Percentiles rank a stretch among this genome's conserved stretches.
phyloP scores from a whole-genome alignment of 2,329 filamentous ascomycete genomes.

The Capronia epimyces region DNA sequence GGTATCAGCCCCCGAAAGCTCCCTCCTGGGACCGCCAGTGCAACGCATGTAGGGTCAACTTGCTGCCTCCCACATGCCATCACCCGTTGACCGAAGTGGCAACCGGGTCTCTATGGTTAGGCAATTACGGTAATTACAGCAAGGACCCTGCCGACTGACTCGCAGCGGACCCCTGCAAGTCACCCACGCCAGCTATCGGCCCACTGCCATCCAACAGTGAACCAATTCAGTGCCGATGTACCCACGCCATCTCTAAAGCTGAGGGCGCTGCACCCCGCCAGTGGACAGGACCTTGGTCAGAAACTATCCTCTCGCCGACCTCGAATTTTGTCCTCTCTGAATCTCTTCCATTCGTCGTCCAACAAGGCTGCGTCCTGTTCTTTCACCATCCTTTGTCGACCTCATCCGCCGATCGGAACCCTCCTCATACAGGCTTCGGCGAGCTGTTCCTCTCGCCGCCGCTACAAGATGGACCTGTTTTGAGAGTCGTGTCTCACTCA shows the following conservation, averaged over 20 bases:
- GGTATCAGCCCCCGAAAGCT: too few species aligned
- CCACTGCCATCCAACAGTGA: slow-evolving; percentile 13
- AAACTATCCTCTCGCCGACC: slow-evolving; percentile 10
- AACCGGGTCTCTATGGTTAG: background rate
- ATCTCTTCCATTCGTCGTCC: slow-evolving; percentile 12
- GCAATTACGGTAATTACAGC: background rate
- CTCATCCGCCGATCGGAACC: background rate
- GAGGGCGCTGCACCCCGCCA: slow-evolving; percentile 16
- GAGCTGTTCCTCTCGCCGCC: slow-evolving; percentile 1
- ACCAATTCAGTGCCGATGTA: slow-evolving; percentile 6
- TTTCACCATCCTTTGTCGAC: background rate
- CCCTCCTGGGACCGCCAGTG: too few species aligned
- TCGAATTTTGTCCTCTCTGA: slow-evolving; percentile 16
- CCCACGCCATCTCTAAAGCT: slow-evolving; percentile 16
- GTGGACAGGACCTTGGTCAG: slow-evolving; percentile 1
- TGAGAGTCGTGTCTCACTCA: slow-evolving; percentile 17
- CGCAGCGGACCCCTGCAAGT: slow-evolving; percentile 2
- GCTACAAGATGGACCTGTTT: slow-evolving; percentile 13
- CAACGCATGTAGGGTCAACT: too few species aligned
- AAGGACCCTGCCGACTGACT: background rate
- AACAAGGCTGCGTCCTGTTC: slow-evolving; percentile 14
- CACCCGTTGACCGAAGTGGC: background rate
- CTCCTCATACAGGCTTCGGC: background rate
- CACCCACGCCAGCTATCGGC: slow-evolving; percentile 10
- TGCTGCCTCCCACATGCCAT: too few species aligned